Base-by-base conservation (phyloP, 2,329 filamentous ascomycete species). In the Arthrobotrys iridis region DNA sequence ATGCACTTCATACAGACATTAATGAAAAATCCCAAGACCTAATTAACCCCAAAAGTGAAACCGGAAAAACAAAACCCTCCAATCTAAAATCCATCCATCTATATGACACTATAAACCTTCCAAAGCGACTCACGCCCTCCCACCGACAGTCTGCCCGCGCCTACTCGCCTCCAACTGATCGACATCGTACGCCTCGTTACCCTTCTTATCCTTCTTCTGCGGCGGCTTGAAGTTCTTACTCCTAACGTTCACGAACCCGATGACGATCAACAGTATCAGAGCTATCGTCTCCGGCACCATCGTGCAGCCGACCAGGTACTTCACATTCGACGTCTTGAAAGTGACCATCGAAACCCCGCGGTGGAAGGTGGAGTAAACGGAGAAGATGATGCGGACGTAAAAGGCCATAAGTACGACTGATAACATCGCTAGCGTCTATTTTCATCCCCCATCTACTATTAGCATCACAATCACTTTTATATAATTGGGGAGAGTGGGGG, bases 341-440 rank as follows among this genome's bases (percentile, higher is more conserved):
- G 4, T 59, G 30, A 71, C 59, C 20, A 59, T 59, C 8, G 64
- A 71, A 26, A 70, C 60, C 2, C 22, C 18, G 33, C 65, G 64
- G 72, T 76, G 43, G 65, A 76, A 76, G 41, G 65, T 76, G 1
- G 64, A 55, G 59, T 71, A 70, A 13, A 70, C 64, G 10, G 50
- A 50, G 30, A 71, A 76, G 48, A 76, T 71, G n/a, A 76, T 76
- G n/a, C 72, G 72, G 59, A 60, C 50, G 59, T 65, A 58, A 24
- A 76, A 35, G 2, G 59, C 41, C 0, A 62, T 24, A 3, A 71
- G 15, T 13, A 18, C n/a, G 20, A 71, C 18, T 8, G 41, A 11
- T 15, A 76, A 59, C 10, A 76, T 13, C 0, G 43, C 26, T 15
- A 76, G 45, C 4, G 58, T 71, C 71, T 70, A 26, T 4, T 22